Conservation (phyloP, 371 early-diverging fungal species). For the Mortierella sp. region DNA sequence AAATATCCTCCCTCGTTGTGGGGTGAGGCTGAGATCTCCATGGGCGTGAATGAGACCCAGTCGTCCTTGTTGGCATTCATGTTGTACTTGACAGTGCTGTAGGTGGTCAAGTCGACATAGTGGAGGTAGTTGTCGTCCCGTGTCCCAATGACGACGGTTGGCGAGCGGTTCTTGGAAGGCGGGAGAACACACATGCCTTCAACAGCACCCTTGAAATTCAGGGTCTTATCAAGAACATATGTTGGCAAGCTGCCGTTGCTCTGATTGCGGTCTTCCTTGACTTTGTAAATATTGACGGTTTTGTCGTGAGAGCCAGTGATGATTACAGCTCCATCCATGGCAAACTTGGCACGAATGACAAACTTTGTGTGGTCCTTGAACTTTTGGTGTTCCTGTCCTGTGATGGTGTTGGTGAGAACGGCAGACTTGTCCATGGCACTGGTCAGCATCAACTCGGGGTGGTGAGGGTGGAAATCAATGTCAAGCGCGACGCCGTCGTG, state of each 20-base stretch:
- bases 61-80: conserved; percentile 86
- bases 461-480: conserved; percentile 74
- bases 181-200: conserved; percentile 55
- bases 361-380: conserved; percentile 81
- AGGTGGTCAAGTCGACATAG: conserved; percentile 67
- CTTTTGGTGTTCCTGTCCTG: conserved; percentile 63
- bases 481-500: conserved; percentile 75
- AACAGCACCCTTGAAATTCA: conserved; percentile 50
- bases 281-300: conserved; percentile 72
- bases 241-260: conserved; percentile 20
- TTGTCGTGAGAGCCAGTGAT: conserved; percentile 82
- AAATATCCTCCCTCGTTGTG: conserved; percentile 67
- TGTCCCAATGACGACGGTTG: conserved; percentile 68
- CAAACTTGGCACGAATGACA: conserved; percentile 75
- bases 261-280: conserved; percentile 10
- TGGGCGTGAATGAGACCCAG: conserved; percentile 87
- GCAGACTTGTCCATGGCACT: conserved; percentile 81
- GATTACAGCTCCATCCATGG: conserved; percentile 68
- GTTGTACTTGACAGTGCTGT: conserved; percentile 63
- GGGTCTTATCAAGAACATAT: conserved; percentile 38
- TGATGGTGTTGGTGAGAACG: conserved; percentile 70
- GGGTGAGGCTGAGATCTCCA: conserved; percentile 71
- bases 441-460: conserved; percentile 68
- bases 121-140: conserved; percentile 83
- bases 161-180: conserved; percentile 50